Percentiles rank a stretch among this genome's conserved stretches.
phyloP scores from a whole-genome alignment of 1,284 basidiomycete genomes.

The Porogramme epimiltina region DNA sequence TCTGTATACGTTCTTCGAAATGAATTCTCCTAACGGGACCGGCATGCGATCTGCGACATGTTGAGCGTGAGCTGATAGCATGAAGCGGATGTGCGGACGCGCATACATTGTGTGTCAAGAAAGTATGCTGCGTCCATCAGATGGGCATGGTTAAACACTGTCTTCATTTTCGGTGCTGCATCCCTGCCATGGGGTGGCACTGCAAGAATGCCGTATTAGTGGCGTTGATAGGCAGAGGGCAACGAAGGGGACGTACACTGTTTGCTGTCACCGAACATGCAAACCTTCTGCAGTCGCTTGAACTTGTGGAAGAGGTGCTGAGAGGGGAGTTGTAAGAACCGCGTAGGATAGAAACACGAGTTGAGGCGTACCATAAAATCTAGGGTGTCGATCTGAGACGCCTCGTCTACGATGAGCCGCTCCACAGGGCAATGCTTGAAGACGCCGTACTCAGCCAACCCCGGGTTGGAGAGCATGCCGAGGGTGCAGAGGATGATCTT shows the following conservation, averaged over 20 bases:
- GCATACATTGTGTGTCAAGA: slow-evolving; percentile 48
- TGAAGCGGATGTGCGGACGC: too few relatives aligned
- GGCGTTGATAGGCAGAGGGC: background rate
- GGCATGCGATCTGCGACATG: slow-evolving; percentile 62
- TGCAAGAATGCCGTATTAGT: slow-evolving; percentile 17
- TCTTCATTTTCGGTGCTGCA: slow-evolving; percentile 37
- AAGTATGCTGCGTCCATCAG: slow-evolving; percentile 36
- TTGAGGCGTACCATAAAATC: slow-evolving; percentile 15
- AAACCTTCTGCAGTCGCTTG: slow-evolving; percentile 33
- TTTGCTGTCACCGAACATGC: slow-evolving; percentile 50
- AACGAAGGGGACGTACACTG: slow-evolving; percentile 41
- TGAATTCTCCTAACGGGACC: slow-evolving; percentile 45
- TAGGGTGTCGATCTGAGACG: slow-evolving; percentile 45
- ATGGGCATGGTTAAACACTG: slow-evolving; percentile 48
- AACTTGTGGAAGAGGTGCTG: slow-evolving; percentile 40
- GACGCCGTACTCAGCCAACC: slow-evolving; percentile 20
- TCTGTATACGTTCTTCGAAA: slow-evolving; percentile 46
- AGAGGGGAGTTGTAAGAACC: background rate
- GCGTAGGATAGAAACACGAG: background rate
- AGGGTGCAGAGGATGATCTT: slow-evolving; percentile 68
- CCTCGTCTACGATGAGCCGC: slow-evolving; percentile 48
- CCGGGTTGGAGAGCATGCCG: slow-evolving; percentile 59
- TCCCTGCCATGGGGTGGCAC: slow-evolving; percentile 52
- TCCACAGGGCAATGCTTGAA: slow-evolving; percentile 39
- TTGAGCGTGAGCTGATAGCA: too few relatives aligned